Conservation (phyloP, 2,329 filamentous ascomycete species). For the Penicillium vulpinum region DNA sequence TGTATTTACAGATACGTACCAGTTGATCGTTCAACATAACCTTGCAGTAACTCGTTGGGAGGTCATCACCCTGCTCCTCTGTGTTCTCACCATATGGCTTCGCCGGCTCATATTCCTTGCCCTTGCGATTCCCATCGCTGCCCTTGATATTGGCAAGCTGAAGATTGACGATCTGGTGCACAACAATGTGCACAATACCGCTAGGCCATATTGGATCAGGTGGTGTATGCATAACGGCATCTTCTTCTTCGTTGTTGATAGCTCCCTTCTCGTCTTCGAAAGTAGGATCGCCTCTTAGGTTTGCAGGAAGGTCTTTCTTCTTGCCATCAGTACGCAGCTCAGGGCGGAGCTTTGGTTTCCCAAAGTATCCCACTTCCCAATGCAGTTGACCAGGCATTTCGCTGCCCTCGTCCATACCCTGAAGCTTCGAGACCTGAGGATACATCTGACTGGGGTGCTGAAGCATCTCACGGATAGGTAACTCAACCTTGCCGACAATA, state of each 20-base stretch:
- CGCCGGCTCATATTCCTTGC: slow-evolving; percentile 85
- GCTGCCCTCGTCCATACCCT: slow-evolving; percentile 78
- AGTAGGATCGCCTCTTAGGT: slow-evolving; percentile 70
- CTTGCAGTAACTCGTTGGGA: slow-evolving; percentile 93
- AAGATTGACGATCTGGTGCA: slow-evolving; percentile 94
- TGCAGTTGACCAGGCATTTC: slow-evolving; percentile 90
- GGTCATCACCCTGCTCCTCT: slow-evolving; percentile 74
- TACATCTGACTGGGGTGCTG: slow-evolving; percentile 93
- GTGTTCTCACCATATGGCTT: slow-evolving; percentile 80
- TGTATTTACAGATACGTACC: slow-evolving; percentile 41
- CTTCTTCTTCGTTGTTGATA: slow-evolving; percentile 70
- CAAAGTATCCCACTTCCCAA: slow-evolving; percentile 96
- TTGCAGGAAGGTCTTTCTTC: slow-evolving; percentile 72
- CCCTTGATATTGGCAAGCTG: slow-evolving; percentile 91
- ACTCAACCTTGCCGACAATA: slow-evolving; percentile 89
- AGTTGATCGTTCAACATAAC: slow-evolving; percentile 86
- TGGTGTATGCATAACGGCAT: slow-evolving; percentile 84
- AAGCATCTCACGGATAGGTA: slow-evolving; percentile 93
- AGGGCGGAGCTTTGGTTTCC: slow-evolving; percentile 82
- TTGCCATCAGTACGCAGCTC: slow-evolving; percentile 85
- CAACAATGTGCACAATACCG: slow-evolving; percentile 78
- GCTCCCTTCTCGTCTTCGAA: slow-evolving; percentile 86
- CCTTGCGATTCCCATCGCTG: slow-evolving; percentile 75
- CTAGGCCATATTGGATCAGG: slow-evolving; percentile 96
- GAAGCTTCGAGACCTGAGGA: slow-evolving; percentile 78